Evolutionary conservation across 2,329 filamentous ascomycete species (phyloP).

Genomic region (Domatiomyces catenatus): DNA sequence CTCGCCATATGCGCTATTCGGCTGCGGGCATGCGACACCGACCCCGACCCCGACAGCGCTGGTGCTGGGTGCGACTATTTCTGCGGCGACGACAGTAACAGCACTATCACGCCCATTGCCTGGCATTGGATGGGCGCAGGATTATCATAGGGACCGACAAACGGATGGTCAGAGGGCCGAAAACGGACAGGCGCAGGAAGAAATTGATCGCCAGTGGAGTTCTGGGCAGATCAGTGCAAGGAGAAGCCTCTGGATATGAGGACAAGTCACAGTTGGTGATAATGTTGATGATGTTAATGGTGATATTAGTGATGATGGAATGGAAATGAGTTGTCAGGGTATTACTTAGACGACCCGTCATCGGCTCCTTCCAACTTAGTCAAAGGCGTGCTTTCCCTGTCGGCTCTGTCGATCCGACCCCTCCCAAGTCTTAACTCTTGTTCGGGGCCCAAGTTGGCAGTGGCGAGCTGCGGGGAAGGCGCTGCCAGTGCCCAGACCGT

Average conservation of each 20-base stretch:
- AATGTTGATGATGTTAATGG: background rate
- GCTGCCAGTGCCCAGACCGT: too few relatives aligned
- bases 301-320: background rate
- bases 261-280: background rate
- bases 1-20: slow-evolving; percentile 2
- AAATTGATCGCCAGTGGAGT: background rate
- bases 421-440: background rate
- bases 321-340: too few relatives aligned
- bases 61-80: slow-evolving; percentile 6
- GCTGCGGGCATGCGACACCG: slow-evolving; percentile 9
- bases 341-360: background rate
- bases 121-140: slow-evolving; percentile 14
- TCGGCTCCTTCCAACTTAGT: background rate
- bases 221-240: background rate
- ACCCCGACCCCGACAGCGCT: background rate
- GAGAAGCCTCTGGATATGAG: background rate
- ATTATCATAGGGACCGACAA: slow-evolving; percentile 13
- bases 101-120: slow-evolving; percentile 8
- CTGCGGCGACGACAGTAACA: slow-evolving; percentile 1
- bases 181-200: background rate
- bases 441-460: background rate
- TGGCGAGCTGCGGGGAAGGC: background rate
- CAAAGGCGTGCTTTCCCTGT: background rate
- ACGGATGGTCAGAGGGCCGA: background rate
- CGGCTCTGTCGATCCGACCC: background rate